phyloP scores from a whole-genome alignment of 306 rosid genomes.

The Potentilla sterilis region DNA sequence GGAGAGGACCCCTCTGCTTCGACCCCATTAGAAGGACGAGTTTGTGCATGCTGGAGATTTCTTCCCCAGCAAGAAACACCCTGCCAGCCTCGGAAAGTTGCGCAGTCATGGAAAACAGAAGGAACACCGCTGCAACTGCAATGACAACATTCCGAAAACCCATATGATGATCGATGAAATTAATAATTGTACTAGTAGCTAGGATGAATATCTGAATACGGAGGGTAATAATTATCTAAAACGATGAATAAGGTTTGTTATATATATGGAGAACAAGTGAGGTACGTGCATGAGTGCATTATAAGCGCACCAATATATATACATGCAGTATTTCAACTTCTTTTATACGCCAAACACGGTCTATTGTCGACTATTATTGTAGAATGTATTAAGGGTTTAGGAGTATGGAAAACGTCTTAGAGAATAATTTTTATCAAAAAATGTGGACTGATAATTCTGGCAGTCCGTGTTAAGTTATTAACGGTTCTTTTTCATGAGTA shows the following conservation, averaged over 20 bases:
- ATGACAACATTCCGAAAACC: background rate
- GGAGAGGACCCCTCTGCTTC: background rate
- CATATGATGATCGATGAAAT: background rate
- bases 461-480: background rate
- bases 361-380: background rate
- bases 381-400: background rate
- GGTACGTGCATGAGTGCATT: background rate
- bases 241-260: background rate
- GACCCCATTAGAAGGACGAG: background rate
- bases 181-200: background rate
- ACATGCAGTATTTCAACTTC: background rate
- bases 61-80: background rate
- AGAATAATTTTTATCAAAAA: background rate
- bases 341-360: background rate
- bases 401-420: background rate
- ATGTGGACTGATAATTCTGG: background rate
- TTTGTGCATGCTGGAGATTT: background rate
- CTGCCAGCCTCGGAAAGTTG: background rate
- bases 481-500: background rate
- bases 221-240: background rate
- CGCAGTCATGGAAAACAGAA: background rate
- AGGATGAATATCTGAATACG: background rate
- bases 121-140: background rate
- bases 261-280: background rate
- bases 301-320: background rate